Percentiles rank a stretch among this genome's conserved stretches.
Conservation (phyloP, 768 basidiomycete genomes). For the Rhodosporidiobolus sp. region DNA sequence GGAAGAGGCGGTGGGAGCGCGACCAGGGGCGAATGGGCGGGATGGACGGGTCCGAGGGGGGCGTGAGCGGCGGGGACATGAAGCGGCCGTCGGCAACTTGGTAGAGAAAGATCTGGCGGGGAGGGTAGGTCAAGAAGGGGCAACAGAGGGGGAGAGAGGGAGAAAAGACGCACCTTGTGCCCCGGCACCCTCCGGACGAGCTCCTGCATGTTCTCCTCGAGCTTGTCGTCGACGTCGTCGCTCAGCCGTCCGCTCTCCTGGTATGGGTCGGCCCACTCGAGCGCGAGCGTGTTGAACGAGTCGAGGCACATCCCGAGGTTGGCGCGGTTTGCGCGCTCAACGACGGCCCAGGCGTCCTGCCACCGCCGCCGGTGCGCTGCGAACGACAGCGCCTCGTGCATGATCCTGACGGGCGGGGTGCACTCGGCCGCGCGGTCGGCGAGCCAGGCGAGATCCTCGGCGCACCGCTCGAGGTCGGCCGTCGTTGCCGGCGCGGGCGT, state of each 20-base stretch:
- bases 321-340: conserved; percentile 47
- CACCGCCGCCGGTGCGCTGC: conserved; percentile 50
- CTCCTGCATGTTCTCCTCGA: conserved; percentile 44
- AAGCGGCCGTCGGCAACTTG: conserved; percentile 51
- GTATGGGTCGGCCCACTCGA: conserved; percentile 52
- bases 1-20: conserved; percentile 51
- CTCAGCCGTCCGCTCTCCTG: conserved; percentile 42
- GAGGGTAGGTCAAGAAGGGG: neutral
- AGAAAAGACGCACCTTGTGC: conserved; percentile 41
- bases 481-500: conserved; percentile 43
- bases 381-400: conserved; percentile 45
- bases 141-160: neutral
- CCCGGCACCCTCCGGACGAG: conserved; percentile 48
- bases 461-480: conserved; percentile 37
- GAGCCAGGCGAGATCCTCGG: conserved; percentile 47
- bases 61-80: conserved; percentile 36
- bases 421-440: conserved; percentile 48
- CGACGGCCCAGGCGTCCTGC: conserved; percentile 52
- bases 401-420: conserved; percentile 42
- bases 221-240: conserved; percentile 33
- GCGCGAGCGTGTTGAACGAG: conserved; percentile 51
- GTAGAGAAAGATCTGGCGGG: conserved; percentile 49
- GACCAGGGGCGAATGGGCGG: conserved; percentile 49
- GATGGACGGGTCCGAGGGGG: conserved; percentile 35
- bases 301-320: conserved; percentile 52